These are phyloP conservation scores for Lenwebbia sp. DNA, from an alignment of 345 rosid genomes.

Conservation along the genomic window DNA sequence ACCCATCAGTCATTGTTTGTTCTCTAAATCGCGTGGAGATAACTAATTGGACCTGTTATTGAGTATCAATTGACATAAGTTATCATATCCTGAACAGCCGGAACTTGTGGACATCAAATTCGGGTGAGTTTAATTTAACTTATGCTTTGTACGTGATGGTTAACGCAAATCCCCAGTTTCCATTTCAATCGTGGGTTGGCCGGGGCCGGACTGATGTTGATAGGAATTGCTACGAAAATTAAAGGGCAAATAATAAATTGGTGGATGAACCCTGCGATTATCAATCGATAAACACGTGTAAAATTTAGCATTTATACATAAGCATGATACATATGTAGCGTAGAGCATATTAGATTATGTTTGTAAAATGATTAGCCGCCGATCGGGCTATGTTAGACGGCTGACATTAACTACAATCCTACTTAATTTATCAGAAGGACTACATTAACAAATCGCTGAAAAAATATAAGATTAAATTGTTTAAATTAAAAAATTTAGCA, in stretches of 20 bases:
- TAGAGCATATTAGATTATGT: background rate
- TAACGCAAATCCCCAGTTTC: background rate
- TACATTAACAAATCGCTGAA: background rate
- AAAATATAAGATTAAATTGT: background rate
- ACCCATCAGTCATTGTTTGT: background rate
- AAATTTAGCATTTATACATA: background rate
- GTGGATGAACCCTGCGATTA: background rate
- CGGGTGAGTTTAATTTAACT: background rate
- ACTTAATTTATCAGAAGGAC: background rate
- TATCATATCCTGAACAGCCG: background rate
- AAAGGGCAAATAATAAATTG: background rate
- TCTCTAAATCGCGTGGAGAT: background rate
- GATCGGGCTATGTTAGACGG: background rate
- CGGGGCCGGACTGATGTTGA: background rate
- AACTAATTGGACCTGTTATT: background rate
- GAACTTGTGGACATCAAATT: background rate
- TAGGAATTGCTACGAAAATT: background rate
- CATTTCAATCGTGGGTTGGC: background rate
- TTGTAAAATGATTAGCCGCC: background rate
- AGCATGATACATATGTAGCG: background rate
- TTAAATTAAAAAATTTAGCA: background rate
- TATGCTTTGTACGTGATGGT: background rate
- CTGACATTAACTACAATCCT: too few relatives aligned
- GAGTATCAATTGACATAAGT: too few relatives aligned
- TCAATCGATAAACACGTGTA: background rate